These are phyloP conservation scores for Ophiostoma sp. DNA, from an alignment of 2,329 filamentous ascomycete species.

Conservation along the genomic window DNA sequence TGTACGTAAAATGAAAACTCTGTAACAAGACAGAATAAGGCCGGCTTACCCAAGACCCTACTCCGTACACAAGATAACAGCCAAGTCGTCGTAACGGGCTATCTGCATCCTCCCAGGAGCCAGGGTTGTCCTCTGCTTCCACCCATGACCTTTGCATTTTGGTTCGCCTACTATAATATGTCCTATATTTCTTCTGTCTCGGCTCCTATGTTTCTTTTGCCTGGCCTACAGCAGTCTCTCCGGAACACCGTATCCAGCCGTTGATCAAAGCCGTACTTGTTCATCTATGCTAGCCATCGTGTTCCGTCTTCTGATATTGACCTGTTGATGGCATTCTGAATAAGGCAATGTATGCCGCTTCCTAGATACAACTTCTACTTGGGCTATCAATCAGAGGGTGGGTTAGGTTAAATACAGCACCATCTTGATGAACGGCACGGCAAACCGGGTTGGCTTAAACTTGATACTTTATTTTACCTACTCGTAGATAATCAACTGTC, in stretches of 20 bases:
- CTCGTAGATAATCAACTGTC: background rate
- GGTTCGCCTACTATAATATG: background rate
- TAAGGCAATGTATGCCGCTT: no score
- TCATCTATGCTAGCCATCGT: background rate
- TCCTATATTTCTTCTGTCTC: slow-evolving; percentile 2
- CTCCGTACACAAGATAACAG: no score
- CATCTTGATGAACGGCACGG: background rate
- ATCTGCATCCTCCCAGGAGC: background rate
- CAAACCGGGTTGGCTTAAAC: background rate
- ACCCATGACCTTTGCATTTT: background rate
- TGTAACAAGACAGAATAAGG: no score
- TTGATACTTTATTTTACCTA: background rate
- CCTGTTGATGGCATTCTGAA: no score
- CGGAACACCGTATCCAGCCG: no score
- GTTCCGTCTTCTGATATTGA: no score
- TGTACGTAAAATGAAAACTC: no score
- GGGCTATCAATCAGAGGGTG: background rate
- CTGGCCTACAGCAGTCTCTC: no score
- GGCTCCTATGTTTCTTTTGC: background rate
- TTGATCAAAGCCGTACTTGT: background rate
- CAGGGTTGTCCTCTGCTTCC: background rate
- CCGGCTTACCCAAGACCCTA: no score
- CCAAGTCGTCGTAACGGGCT: no score
- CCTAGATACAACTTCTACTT: no score
- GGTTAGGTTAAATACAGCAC: slow-evolving; percentile 1